These are phyloP conservation scores for Emmonsiellopsis sp. DNA, from an alignment of 2,329 filamentous ascomycete species.

Conservation along the genomic window DNA sequence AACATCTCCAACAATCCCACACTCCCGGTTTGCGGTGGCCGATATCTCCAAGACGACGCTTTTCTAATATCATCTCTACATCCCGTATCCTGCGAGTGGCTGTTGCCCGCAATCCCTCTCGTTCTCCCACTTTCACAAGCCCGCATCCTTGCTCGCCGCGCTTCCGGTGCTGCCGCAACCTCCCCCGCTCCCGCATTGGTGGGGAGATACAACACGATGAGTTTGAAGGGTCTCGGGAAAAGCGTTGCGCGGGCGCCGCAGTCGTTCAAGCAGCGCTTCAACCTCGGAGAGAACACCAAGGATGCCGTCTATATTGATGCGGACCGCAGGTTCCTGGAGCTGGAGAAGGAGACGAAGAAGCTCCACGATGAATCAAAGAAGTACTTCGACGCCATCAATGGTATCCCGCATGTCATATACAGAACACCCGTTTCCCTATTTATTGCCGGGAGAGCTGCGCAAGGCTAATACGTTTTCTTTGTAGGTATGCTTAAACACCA, in stretches of 20 bases:
- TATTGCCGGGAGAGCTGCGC: neutral
- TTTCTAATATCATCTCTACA: neutral
- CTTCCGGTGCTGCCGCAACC: neutral
- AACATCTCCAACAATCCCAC: neutral
- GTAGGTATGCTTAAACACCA: conserved; percentile 86
- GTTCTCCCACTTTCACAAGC: neutral
- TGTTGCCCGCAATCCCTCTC: neutral
- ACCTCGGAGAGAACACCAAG: conserved; percentile 90
- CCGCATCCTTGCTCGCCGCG: neutral
- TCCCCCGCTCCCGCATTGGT: neutral
- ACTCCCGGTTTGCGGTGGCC: neutral
- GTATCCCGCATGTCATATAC: conserved; percentile 27
- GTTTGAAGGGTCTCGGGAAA: conserved; percentile 94
- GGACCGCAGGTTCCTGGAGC: conserved; percentile 84
- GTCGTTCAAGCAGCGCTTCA: conserved; percentile 83
- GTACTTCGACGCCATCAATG: conserved; percentile 96
- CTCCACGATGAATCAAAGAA: conserved; percentile 95
- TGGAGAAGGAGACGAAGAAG: conserved; percentile 92
- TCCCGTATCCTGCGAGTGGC: too few relatives aligned
- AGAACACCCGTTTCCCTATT: neutral
- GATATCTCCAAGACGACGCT: too few relatives aligned
- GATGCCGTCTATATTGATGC: conserved; percentile 92
- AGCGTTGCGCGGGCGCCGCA: conserved; percentile 83
- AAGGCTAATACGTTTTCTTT: neutral
- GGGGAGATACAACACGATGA: conserved; percentile 51